Percentiles rank a stretch among this genome's conserved stretches.
These are phyloP conservation scores for Plasmopara muralis DNA, from an alignment of 352 stramenopile species.

Conservation along the genomic window DNA sequence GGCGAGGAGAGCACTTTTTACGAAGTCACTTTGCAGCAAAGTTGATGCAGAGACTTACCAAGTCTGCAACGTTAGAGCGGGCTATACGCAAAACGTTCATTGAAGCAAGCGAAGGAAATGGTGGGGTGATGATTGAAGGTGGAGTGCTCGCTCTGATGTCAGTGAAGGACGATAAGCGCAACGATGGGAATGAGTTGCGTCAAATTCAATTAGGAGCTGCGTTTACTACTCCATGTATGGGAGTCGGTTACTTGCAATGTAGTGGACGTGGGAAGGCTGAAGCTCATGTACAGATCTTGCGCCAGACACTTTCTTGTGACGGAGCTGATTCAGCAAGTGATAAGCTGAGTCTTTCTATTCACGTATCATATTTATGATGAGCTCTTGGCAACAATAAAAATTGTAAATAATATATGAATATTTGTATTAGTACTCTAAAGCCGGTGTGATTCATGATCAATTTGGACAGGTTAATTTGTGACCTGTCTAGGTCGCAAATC, in stretches of 20 bases:
- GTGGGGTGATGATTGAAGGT: conserved; percentile 41
- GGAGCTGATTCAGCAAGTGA: neutral
- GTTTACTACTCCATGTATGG: conserved; percentile 67
- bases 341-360: conserved; percentile 14
- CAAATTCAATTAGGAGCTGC: conserved; percentile 44
- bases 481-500: no score
- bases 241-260: conserved; percentile 42
- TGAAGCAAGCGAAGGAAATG: conserved; percentile 26
- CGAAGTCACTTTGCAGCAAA: conserved; percentile 31
- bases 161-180: neutral
- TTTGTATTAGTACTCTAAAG: no score
- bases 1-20: conserved; percentile 66
- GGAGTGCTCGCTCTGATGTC: conserved; percentile 37
- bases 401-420: no score
- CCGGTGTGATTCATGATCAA: no score
- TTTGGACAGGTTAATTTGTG: no score
- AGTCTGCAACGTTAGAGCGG: conserved; percentile 21
- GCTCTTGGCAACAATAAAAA: no score
- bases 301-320: conserved; percentile 13
- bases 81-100: conserved; percentile 32
- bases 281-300: conserved; percentile 47
- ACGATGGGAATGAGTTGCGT: neutral
- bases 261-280: conserved; percentile 5
- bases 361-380: conserved; percentile 22
- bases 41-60: conserved; percentile 28